These are phyloP conservation scores for Phytophthora litchii DNA, from an alignment of 352 stramenopile genomes.

Conservation along the genomic window DNA sequence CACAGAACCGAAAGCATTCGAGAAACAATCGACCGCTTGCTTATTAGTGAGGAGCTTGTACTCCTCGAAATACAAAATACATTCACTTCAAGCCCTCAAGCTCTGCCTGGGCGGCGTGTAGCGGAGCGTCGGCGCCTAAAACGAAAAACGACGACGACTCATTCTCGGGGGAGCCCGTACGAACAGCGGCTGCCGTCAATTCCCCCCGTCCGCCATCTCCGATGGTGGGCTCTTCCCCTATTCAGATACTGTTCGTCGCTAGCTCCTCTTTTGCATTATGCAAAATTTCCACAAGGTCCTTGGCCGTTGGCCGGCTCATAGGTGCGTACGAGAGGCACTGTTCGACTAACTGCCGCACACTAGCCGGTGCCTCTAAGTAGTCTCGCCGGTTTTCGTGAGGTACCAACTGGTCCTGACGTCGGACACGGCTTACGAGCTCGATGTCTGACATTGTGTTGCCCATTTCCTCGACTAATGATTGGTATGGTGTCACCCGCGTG, in stretches of 20 bases:
- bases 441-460: constrained; percentile 66
- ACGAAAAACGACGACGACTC: constrained; percentile 41
- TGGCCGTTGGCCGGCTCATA: constrained; percentile 53
- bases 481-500: constrained; percentile 53
- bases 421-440: constrained; percentile 46
- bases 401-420: constrained; percentile 37
- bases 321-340: constrained; percentile 56
- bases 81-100: constrained; percentile 31
- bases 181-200: constrained; percentile 24
- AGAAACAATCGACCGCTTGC: constrained; percentile 17
- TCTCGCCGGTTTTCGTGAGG: constrained; percentile 55
- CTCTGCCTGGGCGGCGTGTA: constrained; percentile 13
- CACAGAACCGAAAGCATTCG: background rate
- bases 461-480: constrained; percentile 44
- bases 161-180: constrained; percentile 26
- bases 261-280: constrained; percentile 43
- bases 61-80: constrained; percentile 36
- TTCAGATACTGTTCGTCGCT: constrained; percentile 40
- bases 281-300: constrained; percentile 55
- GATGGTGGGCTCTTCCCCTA: constrained; percentile 25
- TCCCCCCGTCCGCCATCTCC: constrained; percentile 20
- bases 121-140: constrained; percentile 24
- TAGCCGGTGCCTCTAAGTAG: constrained; percentile 46
- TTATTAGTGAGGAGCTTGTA: constrained; percentile 26
- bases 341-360: constrained; percentile 48